These are phyloP conservation scores for Leccinum huronense DNA, from an alignment of 1,284 basidiomycete species.

Conservation along the genomic window DNA sequence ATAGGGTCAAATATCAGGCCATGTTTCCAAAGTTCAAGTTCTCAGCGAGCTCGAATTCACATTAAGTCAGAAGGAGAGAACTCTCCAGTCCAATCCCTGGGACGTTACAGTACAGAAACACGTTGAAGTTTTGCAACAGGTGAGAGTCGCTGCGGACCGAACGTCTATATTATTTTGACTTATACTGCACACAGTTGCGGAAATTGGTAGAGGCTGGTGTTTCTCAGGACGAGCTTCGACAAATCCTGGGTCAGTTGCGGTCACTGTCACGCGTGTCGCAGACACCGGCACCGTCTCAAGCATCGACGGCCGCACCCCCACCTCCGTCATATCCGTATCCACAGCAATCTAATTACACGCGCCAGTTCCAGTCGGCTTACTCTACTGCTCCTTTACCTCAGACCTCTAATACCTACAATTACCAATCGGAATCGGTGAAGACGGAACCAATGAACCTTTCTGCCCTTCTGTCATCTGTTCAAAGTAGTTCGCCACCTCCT, in stretches of 20 bases:
- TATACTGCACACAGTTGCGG: conserved; percentile 53
- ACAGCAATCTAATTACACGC: conserved; percentile 29
- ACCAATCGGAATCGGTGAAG: conserved; percentile 30
- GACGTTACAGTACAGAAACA: conserved; percentile 65
- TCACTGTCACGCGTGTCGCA: conserved; percentile 51
- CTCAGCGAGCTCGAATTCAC: conserved; percentile 78
- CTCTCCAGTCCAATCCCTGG: conserved; percentile 62
- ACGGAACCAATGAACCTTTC: conserved; percentile 34
- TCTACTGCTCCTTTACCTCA: conserved; percentile 17
- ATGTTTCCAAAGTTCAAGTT: conserved; percentile 70
- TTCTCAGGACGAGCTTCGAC: conserved; percentile 74
- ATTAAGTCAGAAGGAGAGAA: conserved; percentile 71
- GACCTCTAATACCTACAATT: conserved; percentile 21
- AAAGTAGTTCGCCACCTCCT: conserved; percentile 28
- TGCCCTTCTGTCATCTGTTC: conserved; percentile 28
- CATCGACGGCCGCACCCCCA: conserved; percentile 22
- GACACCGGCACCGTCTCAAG: conserved; percentile 39
- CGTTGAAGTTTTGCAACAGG: conserved; percentile 71
- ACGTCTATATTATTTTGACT: conserved; percentile 13
- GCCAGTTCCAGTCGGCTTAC: conserved; percentile 24
- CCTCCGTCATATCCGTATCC: conserved; percentile 33
- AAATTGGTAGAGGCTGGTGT: conserved; percentile 76
- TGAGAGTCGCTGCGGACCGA: conserved; percentile 34
- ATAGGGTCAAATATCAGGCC: conserved; percentile 37
- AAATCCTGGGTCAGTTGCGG: conserved; percentile 78